Evolutionary conservation across 805 yeast species (phyloP), one percentile per base, ranked within the genome.

Genomic region (Ogataea nonfermentans): DNA sequence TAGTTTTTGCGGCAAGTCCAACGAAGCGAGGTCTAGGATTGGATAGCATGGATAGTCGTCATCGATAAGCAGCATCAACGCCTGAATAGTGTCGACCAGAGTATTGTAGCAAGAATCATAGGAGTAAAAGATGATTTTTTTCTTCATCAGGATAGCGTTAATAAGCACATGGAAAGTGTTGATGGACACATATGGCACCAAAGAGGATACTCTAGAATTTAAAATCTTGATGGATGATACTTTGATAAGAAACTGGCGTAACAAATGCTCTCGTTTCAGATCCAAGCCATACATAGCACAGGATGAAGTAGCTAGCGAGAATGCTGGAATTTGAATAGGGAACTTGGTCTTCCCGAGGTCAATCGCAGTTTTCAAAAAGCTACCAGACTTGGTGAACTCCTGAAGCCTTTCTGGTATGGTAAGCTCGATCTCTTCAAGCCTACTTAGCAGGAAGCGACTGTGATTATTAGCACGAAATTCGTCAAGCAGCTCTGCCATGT

Each of bases 11-110:
- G 79, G 56, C 2, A 71, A 47, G 43, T 76, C 79, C 30, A 79
- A 62, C 43, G 78, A 72, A 2, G 81, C 75, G 2, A 81, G 73
- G 47, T 82, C 89, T 29, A 79, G 63, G 22, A 78, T 70, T 2
- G 89, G 89, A 33, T 52, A 52, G 28, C 40, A 52, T 6, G 53
- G 48, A 16, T 46, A 43, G 6, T 37, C 30, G 6, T 43, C 45
- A 31, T 68, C 61, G 10, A 68, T 58, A 10, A 74, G 48, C 32
- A 74, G 66, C 34, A 69, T 47, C 1, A 72, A 55, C 10, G 70
- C 60, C 30, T 69, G 52, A 0, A 72, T 54, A 38, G 68, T 66
- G 55, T 76, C 79, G 40, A 70, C 68, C 16, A 76, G 66, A 41
- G 58, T 55, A 24, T 75, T 74, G 11, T 76, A 65, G 9, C 75